phyloP scores from a whole-genome alignment of 148 eudicot genomes.

The Salicornia ramosissima region DNA sequence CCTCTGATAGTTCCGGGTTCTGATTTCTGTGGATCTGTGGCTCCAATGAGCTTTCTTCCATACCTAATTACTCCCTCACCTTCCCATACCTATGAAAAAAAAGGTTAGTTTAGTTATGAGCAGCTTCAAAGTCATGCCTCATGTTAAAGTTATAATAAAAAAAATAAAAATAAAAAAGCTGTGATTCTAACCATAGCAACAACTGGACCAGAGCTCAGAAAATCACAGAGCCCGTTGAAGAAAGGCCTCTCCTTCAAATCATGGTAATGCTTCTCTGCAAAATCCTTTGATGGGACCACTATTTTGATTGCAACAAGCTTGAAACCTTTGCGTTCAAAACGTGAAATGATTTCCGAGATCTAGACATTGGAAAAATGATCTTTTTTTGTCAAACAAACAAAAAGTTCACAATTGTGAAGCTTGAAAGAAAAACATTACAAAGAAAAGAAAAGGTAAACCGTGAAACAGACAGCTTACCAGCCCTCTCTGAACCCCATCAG shows the following conservation, averaged over 20 bases:
- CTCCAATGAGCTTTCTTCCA: conserved; percentile 95
- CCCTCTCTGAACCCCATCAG: conserved; percentile 98
- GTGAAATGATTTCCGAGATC: conserved; percentile 89
- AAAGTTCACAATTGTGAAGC: background rate
- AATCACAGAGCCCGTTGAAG: conserved; percentile 85
- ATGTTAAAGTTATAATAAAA: background rate
- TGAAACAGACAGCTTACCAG: conserved; percentile 41
- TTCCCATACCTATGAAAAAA: conserved; percentile 84
- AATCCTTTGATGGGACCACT: conserved; percentile 73
- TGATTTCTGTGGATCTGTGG: conserved; percentile 95
- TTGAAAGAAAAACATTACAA: background rate
- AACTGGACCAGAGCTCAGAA: conserved; percentile 98
- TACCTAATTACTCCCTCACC: conserved; percentile 95
- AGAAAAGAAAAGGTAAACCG: background rate
- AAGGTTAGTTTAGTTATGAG: conserved; percentile 1
- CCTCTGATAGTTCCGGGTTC: conserved; percentile 99
- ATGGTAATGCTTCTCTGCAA: conserved; percentile 90
- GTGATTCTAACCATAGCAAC: conserved; percentile 73
- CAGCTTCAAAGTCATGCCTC: background rate
- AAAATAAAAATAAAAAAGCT: background rate
- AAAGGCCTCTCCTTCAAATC: conserved; percentile 95
- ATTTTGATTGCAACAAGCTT: conserved; percentile 91
- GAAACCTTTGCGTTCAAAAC: conserved; percentile 93
- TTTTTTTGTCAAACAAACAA: background rate
- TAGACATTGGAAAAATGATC: conserved; percentile 22